Evolutionary conservation across 2,329 filamentous ascomycete genomes (phyloP), one percentile per base, ranked within the genome.

Genomic region (Aspergillus bombycis): DNA sequence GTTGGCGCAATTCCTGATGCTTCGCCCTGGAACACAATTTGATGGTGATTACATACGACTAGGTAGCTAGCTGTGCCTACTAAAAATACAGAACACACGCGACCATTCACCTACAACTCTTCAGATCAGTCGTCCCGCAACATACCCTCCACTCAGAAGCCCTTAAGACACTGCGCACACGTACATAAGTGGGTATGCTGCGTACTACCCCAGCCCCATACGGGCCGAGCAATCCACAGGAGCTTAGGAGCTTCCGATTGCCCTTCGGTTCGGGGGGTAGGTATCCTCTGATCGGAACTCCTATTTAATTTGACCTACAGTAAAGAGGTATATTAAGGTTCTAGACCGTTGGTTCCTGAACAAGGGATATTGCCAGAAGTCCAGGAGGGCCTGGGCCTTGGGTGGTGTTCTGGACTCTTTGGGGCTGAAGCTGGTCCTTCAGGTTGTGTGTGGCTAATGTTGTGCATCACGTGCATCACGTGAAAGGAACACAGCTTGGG

Each of bases 361-460:
- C 57, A 61, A 68, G 65, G 62, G 56, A 60, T 65, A 61, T 61
- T 48, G 45, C 57, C 36, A 43, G 28, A 61, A 70, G 69, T 71
- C 72, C 59, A 71, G 54, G 65, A 71, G 70, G 73, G 74, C 67
- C 74, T 68, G 71, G 74, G 67, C 73, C 74, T 68, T 62, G 55
- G 48, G 30, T 28, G 54, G 56, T 57, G 69, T 72, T 76, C 71
- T 75, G 73, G 74, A 70, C 71, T 70, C 62, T 71, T 65, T 57
- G 62, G 55, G 67, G 67, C 68, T 71, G 57, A 52, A 52, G 48
- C 46, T 60, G 63, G 65, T 46, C 58, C 60, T 57, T 45, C 43
- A 38, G 19, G 34, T 48, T 61, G 63, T 8, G 26, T 52, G 48
- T 67, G 65, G 63, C 63, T 62, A 23, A 45, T 32, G 43, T 28